Conservation (phyloP, 176 grass and related monocot species). For the sorghum (Sorghum bicolor) region DNA sequence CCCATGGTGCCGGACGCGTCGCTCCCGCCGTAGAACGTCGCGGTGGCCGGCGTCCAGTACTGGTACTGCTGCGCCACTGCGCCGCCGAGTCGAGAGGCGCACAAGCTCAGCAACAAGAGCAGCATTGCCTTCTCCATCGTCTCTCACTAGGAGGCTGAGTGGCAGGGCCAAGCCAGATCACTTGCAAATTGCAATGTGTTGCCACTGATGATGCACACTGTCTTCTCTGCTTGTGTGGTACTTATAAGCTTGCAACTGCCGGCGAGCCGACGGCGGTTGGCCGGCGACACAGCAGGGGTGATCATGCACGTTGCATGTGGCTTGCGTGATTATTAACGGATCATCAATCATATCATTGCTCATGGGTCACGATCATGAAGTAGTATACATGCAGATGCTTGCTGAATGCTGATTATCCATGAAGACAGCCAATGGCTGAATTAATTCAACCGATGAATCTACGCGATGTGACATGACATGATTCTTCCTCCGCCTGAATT, state of each 20-base stretch:
- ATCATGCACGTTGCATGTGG: constrained; percentile 31
- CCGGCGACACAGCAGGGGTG: background rate
- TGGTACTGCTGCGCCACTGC: constrained; percentile 24
- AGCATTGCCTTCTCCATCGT: background rate
- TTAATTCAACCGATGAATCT: constrained; percentile 5
- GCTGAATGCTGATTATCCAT: constrained; percentile 24
- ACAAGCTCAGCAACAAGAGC: constrained; percentile 12
- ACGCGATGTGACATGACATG: background rate
- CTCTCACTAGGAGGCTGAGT: background rate
- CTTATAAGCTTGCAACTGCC: constrained; percentile 19
- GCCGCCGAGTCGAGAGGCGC: background rate
- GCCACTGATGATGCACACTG: background rate
- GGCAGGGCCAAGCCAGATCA: background rate
- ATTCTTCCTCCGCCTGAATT: background rate
- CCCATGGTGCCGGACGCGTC: constrained; percentile 53
- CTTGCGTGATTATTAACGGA: background rate
- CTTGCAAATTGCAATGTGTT: background rate
- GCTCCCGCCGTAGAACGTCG: constrained; percentile 51
- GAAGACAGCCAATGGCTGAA: background rate
- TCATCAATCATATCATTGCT: constrained; percentile 6
- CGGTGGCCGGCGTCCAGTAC: constrained; percentile 35
- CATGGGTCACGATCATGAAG: constrained; percentile 9
- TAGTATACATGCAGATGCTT: constrained; percentile 9
- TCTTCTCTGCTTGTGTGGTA: background rate
- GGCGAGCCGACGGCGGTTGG: background rate